These are phyloP conservation scores for Mercurialis annua DNA, from an alignment of 345 rosid genomes.

Conservation along the genomic window DNA sequence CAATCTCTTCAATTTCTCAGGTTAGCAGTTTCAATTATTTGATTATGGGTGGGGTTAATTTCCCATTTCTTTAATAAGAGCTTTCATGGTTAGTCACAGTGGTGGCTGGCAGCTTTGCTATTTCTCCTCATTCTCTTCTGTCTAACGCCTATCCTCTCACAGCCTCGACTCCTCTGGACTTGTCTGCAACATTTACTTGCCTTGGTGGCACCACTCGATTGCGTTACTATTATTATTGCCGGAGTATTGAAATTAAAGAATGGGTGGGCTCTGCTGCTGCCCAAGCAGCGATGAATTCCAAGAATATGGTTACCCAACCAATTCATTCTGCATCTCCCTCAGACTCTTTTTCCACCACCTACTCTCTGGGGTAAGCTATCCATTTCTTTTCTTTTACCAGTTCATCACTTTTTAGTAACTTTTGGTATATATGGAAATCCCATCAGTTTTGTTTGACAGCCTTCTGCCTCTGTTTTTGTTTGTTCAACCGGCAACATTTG, in stretches of 20 bases:
- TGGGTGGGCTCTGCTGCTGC: conserved; percentile 64
- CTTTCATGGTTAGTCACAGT: too few relatives aligned
- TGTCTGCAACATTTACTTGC: not conserved
- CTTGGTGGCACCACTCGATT: not conserved
- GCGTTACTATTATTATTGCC: too few relatives aligned
- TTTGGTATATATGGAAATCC: not conserved
- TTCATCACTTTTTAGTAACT: too few relatives aligned
- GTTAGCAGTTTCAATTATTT: too few relatives aligned
- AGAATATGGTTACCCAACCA: conserved; percentile 43
- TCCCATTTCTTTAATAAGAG: too few relatives aligned
- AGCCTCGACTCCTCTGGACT: too few relatives aligned
- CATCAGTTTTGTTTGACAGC: not conserved
- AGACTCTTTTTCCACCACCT: conserved; percentile 51
- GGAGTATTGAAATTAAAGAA: conserved; percentile 17
- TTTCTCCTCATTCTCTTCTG: too few relatives aligned
- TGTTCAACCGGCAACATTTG: not conserved
- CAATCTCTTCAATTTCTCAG: too few relatives aligned
- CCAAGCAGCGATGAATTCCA: conserved; percentile 52
- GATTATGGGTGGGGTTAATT: too few relatives aligned
- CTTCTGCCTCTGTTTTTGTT: not conserved
- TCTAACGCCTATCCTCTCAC: too few relatives aligned
- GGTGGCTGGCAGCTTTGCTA: too few relatives aligned
- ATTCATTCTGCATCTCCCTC: conserved; percentile 47
- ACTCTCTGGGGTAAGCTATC: conserved; percentile 48
- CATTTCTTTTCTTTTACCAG: too few relatives aligned